A percentile compares a stretch with the other conserved stretches of the same genome.
These are phyloP conservation scores for Solanum aculeatissimum DNA, from an alignment of 305 asterid species.

Conservation along the genomic window DNA sequence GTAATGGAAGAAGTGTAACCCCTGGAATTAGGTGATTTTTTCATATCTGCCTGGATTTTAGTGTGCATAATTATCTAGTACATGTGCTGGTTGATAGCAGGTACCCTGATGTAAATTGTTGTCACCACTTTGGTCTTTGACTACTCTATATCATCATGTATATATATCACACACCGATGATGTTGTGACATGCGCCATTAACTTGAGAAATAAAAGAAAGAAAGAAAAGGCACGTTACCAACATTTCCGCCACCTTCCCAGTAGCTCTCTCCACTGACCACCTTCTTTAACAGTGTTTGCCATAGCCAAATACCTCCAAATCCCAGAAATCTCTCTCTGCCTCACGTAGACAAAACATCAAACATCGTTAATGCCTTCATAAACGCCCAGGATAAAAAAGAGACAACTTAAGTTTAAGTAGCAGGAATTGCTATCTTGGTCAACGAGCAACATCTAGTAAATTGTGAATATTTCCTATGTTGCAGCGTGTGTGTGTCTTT, in stretches of 20 bases:
- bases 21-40: neutral
- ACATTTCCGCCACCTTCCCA: neutral
- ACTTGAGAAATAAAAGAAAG: neutral
- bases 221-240: neutral
- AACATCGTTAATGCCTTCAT: neutral
- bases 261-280: neutral
- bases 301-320: neutral
- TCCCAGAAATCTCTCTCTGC: neutral
- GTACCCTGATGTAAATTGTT: neutral
- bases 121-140: neutral
- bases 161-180: neutral
- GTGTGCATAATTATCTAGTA: neutral
- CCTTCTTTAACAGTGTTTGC: neutral
- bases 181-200: neutral
- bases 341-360: neutral
- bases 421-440: neutral
- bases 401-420: slow-evolving; percentile 22
- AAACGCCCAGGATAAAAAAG: neutral
- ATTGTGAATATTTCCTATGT: neutral
- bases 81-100: neutral
- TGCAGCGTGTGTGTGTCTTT: neutral
- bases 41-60: neutral
- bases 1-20: neutral
- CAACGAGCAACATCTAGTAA: no score
- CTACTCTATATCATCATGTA: neutral